Conservation (phyloP, 495 filamentous ascomycete species). For the Pyronema domesticum region DNA sequence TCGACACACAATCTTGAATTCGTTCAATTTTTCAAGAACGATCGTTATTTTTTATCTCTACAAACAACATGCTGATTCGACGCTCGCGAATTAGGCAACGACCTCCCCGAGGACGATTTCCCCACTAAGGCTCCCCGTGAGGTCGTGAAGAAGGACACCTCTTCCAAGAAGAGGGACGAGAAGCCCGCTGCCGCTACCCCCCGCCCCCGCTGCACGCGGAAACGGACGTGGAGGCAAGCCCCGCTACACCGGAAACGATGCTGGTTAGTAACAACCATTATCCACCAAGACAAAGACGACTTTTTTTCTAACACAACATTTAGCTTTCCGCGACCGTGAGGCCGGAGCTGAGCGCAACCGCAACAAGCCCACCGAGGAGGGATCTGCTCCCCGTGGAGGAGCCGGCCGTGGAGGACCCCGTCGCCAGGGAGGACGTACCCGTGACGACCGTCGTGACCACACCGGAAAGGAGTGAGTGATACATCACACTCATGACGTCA, state of each 20-base stretch:
- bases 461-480: no score
- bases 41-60: background rate
- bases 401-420: conserved; percentile 30
- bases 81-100: conserved; percentile 48
- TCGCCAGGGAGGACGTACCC: conserved; percentile 1
- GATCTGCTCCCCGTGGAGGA: conserved; percentile 33
- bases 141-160: conserved; percentile 66
- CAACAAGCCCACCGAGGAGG: conserved; percentile 51
- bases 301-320: background rate
- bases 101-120: conserved; percentile 71
- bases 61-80: background rate
- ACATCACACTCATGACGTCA: conserved; percentile 27
- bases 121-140: conserved; percentile 54
- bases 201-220: conserved; percentile 25
- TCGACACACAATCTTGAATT: background rate
- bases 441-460: conserved; percentile 39
- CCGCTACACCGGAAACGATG: conserved; percentile 57
- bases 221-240: conserved; percentile 30
- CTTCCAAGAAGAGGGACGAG: conserved; percentile 77
- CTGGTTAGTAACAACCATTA: conserved; percentile 40
- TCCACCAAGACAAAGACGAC: background rate
- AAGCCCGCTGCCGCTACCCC: conserved; percentile 33
- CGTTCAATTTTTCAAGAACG: background rate
- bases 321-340: conserved; percentile 82
- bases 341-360: conserved; percentile 72